Evolutionary conservation across 2,329 filamentous ascomycete genomes (phyloP), one percentile per base, ranked within the genome.

Genomic region (Diaporthe eres): DNA sequence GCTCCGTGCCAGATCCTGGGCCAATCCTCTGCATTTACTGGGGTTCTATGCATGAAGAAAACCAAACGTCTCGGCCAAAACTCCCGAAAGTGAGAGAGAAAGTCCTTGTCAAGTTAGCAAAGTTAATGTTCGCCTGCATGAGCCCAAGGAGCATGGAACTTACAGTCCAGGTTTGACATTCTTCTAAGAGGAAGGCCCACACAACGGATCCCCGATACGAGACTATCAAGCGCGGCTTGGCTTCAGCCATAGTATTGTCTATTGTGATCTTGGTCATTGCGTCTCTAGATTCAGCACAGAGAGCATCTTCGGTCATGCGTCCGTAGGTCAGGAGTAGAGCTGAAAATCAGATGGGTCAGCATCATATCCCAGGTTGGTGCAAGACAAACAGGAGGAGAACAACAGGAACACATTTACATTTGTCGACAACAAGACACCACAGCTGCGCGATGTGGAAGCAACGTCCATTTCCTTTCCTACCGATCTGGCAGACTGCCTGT

Each of bases 401-500:
- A n/a, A n/a, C n/a, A n/a, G n/a, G n/a, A n/a, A n/a, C n/a, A n/a
- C n/a, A n/a, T n/a, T n/a, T 19, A 49, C 61, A 65, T 47, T 65
- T 65, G 25, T 65, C 42, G 1, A 65, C 10, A 22, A 65, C n/a
- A 12, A 65, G 15, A n/a, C 39, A 47, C 60, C 60, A 65, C 10
- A 65, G 60, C 60, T 65, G 60, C 17, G 42, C 39, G 6, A 65
- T 47, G 17, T 47, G 60, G 39, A 65, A 65, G 17, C 60, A 47
- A 4, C 39, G 60, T 31, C 42, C 42, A 8, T n/a, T 65, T 0
- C 25, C 55, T 82, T 81, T 1, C 82, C 82, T 19, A 84, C 79
- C 72, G 9, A 44, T 31, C 55, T 84, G 83, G 71, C 87, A 85
- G 12, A 88, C 84, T 3, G 85, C 87, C 77, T 89, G 87, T 37